Percentiles rank a stretch among this genome's conserved stretches.
These are phyloP conservation scores for Ophiostoma triangulosporum DNA, from an alignment of 2,329 filamentous ascomycete genomes.

Conservation along the genomic window DNA sequence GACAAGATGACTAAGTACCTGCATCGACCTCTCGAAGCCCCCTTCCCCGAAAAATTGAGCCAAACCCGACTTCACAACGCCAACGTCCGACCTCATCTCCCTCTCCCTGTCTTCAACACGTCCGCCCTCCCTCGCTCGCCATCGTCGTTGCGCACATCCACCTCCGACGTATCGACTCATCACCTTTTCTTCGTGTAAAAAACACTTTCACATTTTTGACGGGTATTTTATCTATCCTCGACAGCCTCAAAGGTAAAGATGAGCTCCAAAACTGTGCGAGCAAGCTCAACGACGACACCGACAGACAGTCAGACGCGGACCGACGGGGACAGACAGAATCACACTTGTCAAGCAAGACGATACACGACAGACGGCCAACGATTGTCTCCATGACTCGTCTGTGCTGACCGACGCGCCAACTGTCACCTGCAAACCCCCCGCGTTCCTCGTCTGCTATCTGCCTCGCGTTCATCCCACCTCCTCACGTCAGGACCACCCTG, in stretches of 20 bases:
- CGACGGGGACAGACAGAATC: neutral
- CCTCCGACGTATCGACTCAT: neutral
- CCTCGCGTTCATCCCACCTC: neutral
- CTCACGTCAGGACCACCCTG: neutral
- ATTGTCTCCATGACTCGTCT: too few relatives aligned
- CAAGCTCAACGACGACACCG: neutral
- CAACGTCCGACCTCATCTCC: neutral
- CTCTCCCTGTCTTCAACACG: neutral
- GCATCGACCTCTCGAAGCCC: constrained; percentile 6
- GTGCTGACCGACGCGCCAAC: neutral
- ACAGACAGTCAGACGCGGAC: neutral
- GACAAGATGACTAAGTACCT: neutral
- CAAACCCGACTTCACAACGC: constrained; percentile 2
- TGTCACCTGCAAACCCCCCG: neutral
- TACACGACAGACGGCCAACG: too few relatives aligned
- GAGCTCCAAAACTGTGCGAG: neutral
- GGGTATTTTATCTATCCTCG: constrained; percentile 1
- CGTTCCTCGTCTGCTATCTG: neutral
- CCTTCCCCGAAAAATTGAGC: constrained; percentile 9
- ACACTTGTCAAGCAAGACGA: neutral
- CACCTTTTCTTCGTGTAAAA: neutral
- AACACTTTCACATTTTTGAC: neutral
- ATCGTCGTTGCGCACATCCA: neutral
- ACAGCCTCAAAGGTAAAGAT: constrained; percentile 1
- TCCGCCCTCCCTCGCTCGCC: neutral